Evolutionary conservation across 2,329 filamentous ascomycete genomes (phyloP).

Genomic region (Colletotrichum sp.): DNA sequence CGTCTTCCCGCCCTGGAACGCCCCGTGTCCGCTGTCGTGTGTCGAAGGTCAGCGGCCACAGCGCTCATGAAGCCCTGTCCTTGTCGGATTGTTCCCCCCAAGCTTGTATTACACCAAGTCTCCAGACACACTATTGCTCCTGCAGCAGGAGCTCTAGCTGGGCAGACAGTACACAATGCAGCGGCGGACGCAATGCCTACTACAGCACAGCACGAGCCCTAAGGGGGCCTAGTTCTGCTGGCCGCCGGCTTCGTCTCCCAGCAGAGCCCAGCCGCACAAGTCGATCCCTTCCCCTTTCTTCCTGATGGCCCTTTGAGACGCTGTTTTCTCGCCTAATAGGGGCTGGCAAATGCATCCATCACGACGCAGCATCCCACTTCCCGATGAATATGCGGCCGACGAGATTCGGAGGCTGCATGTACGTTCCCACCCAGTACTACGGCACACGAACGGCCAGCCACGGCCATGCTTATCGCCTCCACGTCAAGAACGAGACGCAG

Average conservation of each 20-base stretch:
- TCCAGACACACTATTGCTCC: not conserved
- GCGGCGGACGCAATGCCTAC: not conserved
- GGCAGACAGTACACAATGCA: not conserved
- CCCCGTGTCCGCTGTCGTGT: conserved; percentile 7
- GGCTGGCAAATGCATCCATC: conserved; percentile 5
- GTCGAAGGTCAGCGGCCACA: not conserved
- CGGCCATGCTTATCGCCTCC: not conserved
- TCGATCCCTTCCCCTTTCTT: not conserved
- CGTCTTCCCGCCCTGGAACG: conserved; percentile 15
- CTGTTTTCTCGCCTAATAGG: not conserved
- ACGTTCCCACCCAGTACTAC: not conserved
- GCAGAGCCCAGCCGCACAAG: not conserved
- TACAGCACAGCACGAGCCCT: not conserved
- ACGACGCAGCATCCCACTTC: conserved; percentile 8
- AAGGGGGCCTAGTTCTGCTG: not conserved
- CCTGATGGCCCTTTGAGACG: not conserved
- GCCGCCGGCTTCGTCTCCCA: not conserved
- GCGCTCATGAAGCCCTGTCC: not conserved
- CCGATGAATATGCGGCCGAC: not conserved
- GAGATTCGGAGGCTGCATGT: not conserved
- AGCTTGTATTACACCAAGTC: not conserved
- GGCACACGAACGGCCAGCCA: not conserved
- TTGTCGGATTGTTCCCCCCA: not conserved
- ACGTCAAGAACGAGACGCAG: not conserved
- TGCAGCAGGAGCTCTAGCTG: not conserved